Evolutionary conservation across 345 rosid species (phyloP).

Genomic region (Bruguiera sexangula): DNA sequence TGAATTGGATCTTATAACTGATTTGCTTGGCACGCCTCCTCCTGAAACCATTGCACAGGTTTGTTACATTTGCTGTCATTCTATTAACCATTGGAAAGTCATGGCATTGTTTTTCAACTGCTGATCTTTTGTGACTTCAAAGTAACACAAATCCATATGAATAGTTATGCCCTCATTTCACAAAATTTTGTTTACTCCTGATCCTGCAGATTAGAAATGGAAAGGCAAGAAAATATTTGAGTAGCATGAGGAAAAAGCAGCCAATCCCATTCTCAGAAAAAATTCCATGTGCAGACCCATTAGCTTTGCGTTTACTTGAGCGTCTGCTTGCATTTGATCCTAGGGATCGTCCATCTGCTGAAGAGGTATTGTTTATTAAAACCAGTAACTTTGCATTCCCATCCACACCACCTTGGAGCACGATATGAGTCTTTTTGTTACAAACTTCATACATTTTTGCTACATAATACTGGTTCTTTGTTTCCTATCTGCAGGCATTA

Average conservation of each 20-base stretch:
- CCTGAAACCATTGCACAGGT: conserved; percentile 76
- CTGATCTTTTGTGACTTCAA: neutral
- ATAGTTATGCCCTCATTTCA: conserved; percentile 5
- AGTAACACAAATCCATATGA: neutral
- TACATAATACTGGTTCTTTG: conserved; percentile 5
- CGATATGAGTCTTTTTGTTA: neutral
- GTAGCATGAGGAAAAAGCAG: conserved; percentile 68
- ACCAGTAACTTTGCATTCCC: conserved; percentile 2
- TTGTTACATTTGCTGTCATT: conserved; percentile 27
- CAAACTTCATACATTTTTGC: conserved; percentile 1
- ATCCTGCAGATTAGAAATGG: conserved; percentile 81
- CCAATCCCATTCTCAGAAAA: conserved; percentile 25
- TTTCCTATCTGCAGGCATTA: conserved; percentile 56
- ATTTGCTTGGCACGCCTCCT: conserved; percentile 94
- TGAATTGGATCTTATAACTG: conserved; percentile 86
- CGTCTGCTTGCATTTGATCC: conserved; percentile 95
- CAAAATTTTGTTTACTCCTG: conserved; percentile 21
- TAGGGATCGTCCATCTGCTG: conserved; percentile 88
- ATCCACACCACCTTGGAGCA: neutral
- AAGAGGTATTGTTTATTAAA: conserved; percentile 53
- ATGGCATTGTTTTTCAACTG: conserved; percentile 23
- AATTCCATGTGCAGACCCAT: conserved; percentile 31
- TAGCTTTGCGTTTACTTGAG: conserved; percentile 71
- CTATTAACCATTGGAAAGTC: conserved; percentile 15
- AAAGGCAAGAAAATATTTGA: conserved; percentile 86